Percentiles rank a stretch among this genome's conserved stretches.
phyloP scores from a whole-genome alignment of 2,329 filamentous ascomycete species.

The Fusarium setosum region DNA sequence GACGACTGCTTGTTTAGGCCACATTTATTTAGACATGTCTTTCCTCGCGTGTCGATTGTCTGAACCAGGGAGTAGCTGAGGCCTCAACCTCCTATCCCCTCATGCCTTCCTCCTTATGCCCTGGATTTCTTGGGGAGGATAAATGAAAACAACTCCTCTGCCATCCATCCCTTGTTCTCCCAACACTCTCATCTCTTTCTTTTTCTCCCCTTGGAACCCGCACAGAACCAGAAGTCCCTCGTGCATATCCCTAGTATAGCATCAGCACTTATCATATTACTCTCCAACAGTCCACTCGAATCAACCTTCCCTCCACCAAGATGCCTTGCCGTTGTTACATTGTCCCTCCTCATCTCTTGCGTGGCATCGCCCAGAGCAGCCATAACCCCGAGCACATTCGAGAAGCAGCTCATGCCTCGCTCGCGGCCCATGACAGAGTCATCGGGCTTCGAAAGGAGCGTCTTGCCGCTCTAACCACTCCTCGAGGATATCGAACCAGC shows the following conservation, averaged over 20 bases:
- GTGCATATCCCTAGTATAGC: no score
- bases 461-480: conserved; percentile 48
- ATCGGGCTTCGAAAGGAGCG: conserved; percentile 48
- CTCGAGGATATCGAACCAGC: conserved; percentile 42
- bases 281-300: background rate
- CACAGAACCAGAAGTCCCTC: no score
- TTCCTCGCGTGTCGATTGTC: no score
- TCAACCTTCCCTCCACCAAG: background rate
- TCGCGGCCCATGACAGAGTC: conserved; percentile 49
- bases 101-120: background rate
- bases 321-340: conserved; percentile 40
- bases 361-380: conserved; percentile 54
- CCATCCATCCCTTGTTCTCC: no score
- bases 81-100: background rate
- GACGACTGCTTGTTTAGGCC: no score
- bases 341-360: conserved; percentile 59
- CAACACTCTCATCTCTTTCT: no score
- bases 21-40: no score
- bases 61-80: no score
- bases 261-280: background rate
- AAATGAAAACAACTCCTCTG: no score
- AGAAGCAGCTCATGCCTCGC: conserved; percentile 49
- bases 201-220: no score
- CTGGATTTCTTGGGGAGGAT: no score
- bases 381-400: conserved; percentile 51